Base-by-base conservation (phyloP, 352 stramenopile species). In the Pythium periplocum region DNA sequence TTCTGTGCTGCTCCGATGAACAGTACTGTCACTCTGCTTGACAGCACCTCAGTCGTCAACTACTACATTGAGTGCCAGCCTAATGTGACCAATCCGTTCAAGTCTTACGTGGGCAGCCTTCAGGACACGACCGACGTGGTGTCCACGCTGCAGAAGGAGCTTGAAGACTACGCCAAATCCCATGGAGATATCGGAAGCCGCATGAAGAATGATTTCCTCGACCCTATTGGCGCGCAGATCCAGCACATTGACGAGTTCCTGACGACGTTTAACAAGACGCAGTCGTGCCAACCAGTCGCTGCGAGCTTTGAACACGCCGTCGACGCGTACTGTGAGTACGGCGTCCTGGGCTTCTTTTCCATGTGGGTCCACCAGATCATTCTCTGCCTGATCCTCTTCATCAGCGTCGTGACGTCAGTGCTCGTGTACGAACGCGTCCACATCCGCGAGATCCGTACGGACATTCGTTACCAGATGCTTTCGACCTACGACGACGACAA, bases 341-440 rank as follows among this genome's bases (percentile, higher is more conserved):
- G 83, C 48, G 86, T 93, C 58, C 65, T 90, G 41, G 83, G 83
- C 30, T 84, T 93, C 57, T 88, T 90, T 51, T 88, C 79, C 10
- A 86, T 93, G 78, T 93, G 83, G 83, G 72, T 87, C 46, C 83
- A 93, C 54, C 83, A 93, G 69, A 78, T 93, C 37, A 51, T 90
- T 50, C 55, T 93, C 8, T 93, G 83, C 48, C 48, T 87, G n/a
- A 69, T 88, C 35, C 62, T 93, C 3, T 90, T 90, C 55, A 71
- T 88, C 46, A 76, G 74, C 59, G 71, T 90, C 45, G 52, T 90
- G 41, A 72, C 79, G 39, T 77, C 76, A 9, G 80, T 90, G 50
- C 63, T 90, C 34, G 78, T 90, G 10, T 93, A 90, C 66, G 74
- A 93, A 65, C 74, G 78, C 50, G 76, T 90, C 42, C 72, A 89